Evolutionary conservation across 2,329 filamentous ascomycete genomes (phyloP).

Genomic region (Paraphoma sp.): DNA sequence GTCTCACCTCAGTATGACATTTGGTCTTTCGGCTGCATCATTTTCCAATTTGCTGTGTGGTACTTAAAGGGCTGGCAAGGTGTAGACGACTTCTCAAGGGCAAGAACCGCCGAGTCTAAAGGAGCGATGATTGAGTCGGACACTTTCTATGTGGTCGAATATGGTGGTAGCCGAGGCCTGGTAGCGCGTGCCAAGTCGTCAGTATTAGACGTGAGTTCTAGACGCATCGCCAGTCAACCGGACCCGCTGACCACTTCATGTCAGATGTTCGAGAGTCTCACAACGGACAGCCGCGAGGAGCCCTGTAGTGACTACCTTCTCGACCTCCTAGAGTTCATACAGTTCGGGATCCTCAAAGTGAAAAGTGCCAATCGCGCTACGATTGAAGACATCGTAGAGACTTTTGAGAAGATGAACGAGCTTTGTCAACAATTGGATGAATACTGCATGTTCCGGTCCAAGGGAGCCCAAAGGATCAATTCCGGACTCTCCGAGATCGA

Average conservation of each 20-base stretch:
- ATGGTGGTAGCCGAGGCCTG: neutral
- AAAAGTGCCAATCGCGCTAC: neutral
- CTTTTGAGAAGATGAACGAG: neutral
- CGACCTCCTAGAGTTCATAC: conserved; percentile 1
- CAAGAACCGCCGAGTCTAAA: neutral
- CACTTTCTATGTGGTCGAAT: neutral
- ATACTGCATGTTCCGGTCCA: neutral
- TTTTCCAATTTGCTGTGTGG: conserved; percentile 38
- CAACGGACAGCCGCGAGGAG: neutral
- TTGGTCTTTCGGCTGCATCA: conserved; percentile 40
- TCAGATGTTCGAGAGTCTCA: neutral
- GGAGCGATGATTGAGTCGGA: neutral
- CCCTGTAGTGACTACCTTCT: conserved; percentile 3
- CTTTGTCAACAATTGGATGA: neutral
- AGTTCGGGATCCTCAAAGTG: neutral
- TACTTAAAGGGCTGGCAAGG: conserved; percentile 16
- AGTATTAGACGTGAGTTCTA: neutral
- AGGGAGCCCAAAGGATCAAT: neutral
- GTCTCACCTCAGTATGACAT: conserved; percentile 48
- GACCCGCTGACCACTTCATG: neutral
- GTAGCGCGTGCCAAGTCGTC: neutral
- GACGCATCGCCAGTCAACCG: too few species aligned
- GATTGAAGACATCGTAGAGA: neutral
- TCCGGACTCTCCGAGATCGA: neutral
- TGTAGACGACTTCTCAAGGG: conserved; percentile 10